Evolutionary conservation across 2,329 filamentous ascomycete genomes (phyloP).

Genomic region (Neoscytalidium dimidiatum): DNA sequence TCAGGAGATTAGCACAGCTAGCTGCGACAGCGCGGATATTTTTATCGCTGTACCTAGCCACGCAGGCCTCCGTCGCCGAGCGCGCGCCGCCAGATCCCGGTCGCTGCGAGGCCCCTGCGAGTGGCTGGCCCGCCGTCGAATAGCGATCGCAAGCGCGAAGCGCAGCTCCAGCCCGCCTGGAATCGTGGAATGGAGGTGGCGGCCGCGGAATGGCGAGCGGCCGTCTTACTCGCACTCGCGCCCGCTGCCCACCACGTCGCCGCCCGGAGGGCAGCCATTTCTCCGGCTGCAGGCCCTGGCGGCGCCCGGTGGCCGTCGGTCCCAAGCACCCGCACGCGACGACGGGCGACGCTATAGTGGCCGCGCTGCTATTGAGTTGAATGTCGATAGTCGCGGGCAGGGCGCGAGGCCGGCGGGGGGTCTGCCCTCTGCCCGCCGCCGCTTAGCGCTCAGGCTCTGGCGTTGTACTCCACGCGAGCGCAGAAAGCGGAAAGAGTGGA

Average conservation of each 20-base stretch:
- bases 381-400: background rate
- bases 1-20: slow-evolving; percentile 21
- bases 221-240: slow-evolving; percentile 13
- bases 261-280: too few species aligned
- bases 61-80: slow-evolving; percentile 17
- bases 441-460: slow-evolving; percentile 15
- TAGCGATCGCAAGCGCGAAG: slow-evolving; percentile 14
- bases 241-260: background rate
- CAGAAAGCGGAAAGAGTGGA: slow-evolving; percentile 8
- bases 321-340: background rate
- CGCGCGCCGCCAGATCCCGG: slow-evolving; percentile 16
- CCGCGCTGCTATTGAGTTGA: background rate
- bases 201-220: slow-evolving; percentile 18
- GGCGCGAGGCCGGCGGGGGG: background rate
- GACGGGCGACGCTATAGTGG: background rate
- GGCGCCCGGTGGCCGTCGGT: too few species aligned
- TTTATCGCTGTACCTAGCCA: slow-evolving; percentile 18
- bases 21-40: slow-evolving; percentile 16
- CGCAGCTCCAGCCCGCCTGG: too few species aligned
- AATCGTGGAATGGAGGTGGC: slow-evolving; percentile 18
- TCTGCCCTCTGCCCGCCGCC: background rate
- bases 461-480: slow-evolving; percentile 11
- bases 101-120: slow-evolving; percentile 15
- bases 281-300: too few species aligned
- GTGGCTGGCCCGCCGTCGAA: slow-evolving; percentile 18